Evolutionary conservation across 139 green algal species (phyloP), one percentile per base, ranked within the genome.

Genomic region (Chlamydomonas sp.): DNA sequence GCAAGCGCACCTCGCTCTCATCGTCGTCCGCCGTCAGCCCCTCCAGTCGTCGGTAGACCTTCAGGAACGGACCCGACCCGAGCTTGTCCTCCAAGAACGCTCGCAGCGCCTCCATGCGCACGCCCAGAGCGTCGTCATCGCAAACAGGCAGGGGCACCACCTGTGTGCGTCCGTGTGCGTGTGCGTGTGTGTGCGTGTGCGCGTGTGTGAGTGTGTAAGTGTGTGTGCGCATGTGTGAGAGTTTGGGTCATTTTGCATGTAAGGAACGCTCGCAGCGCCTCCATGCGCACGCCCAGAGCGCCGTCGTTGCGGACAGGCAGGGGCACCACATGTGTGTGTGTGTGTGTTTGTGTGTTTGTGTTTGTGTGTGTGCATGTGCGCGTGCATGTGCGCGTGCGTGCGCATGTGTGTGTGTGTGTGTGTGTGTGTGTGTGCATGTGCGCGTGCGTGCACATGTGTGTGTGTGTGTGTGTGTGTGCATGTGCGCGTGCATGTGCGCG

Each of bases 21-120:
- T 88, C 84, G 29, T 87, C 82, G 3, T 84, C 80, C 0, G 64
- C 33, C 5, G 66, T 69, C 65, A 90, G 61, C 2, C 67, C 76
- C 73, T 90, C 85, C 36, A 88, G 68, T 2, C 75, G 62, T 24
- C 76, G 78, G 75, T 90, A 90, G 54, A 87, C 84, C 83, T 81
- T 82, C 37, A 86, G 70, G 75, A 90, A 90, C 39, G 65, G 31
- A 8, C 69, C 47, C 1, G 73, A 76, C 3, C 81, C 80, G 10
- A 90, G 75, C 13, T 72, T 35, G 10, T 74, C 28, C 58, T 87
- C 81, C 59, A 90, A 59, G 26, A 78, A 82, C 38, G 82, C 65
- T 2, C 81, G 75, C 58, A 90, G 79, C 24, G 80, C 80, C 74
- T 90, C 85, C 35, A 81, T 58, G 39, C 73, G 72, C 22, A 67